Percentiles rank a stretch among this genome's conserved stretches.
Conservation (phyloP, 176 grass and related monocot species). For the Cocos nucifera region DNA sequence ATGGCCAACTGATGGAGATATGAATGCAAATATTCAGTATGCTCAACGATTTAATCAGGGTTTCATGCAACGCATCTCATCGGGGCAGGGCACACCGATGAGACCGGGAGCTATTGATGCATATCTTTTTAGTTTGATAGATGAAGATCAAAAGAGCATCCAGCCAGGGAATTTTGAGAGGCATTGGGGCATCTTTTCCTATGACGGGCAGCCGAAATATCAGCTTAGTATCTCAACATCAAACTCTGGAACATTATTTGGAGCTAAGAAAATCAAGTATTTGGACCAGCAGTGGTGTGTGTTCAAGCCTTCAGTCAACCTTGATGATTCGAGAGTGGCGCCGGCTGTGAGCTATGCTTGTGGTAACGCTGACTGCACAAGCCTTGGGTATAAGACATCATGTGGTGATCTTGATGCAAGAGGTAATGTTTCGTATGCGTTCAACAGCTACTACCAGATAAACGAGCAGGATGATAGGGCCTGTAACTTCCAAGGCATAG, state of each 20-base stretch:
- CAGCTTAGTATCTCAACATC: slow-evolving; percentile 25
- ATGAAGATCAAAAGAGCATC: slow-evolving; percentile 80
- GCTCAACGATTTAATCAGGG: slow-evolving; percentile 72
- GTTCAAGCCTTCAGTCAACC: slow-evolving; percentile 35
- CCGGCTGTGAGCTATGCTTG: slow-evolving; percentile 64
- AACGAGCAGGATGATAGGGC: slow-evolving; percentile 65
- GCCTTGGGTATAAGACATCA: slow-evolving; percentile 70
- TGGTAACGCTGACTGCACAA: slow-evolving; percentile 55
- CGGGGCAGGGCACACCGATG: slow-evolving; percentile 54
- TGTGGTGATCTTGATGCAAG: slow-evolving; percentile 49
- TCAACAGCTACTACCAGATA: slow-evolving; percentile 68
- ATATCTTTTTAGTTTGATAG: slow-evolving; percentile 83
- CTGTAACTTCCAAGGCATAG: slow-evolving; percentile 49
- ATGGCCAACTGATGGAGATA: slow-evolving; percentile 78
- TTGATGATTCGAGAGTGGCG: slow-evolving; percentile 38
- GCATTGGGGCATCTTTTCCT: slow-evolving; percentile 87
- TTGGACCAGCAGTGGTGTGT: slow-evolving; percentile 53
- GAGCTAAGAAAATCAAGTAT: slow-evolving; percentile 43
- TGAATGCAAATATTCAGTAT: slow-evolving; percentile 36
- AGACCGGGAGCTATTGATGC: slow-evolving; percentile 52
- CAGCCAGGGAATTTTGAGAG: slow-evolving; percentile 81
- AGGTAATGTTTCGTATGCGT: slow-evolving; percentile 73
- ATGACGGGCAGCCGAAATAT: slow-evolving; percentile 72
- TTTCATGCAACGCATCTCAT: slow-evolving; percentile 35
- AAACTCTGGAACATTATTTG: slow-evolving; percentile 20